These are phyloP conservation scores for Kappamyces sp. DNA, from an alignment of 192 early-diverging fungal genomes.

Conservation along the genomic window DNA sequence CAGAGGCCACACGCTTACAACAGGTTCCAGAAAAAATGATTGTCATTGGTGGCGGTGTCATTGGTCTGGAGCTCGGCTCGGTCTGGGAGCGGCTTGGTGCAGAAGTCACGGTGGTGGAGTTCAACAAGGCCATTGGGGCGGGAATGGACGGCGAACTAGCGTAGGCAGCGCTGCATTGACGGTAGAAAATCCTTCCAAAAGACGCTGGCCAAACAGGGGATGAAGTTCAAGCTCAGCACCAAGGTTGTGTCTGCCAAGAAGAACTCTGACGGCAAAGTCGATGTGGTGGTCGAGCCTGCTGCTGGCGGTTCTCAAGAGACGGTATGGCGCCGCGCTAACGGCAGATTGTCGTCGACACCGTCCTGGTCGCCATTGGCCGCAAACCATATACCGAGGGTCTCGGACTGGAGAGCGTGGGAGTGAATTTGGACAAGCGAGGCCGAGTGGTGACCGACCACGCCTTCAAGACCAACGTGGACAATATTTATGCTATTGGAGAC, in stretches of 20 bases:
- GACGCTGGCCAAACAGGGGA: slow-evolving; percentile 87
- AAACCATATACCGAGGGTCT: slow-evolving; percentile 90
- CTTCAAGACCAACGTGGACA: slow-evolving; percentile 79
- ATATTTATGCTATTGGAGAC: slow-evolving; percentile 95
- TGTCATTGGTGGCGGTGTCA: slow-evolving; percentile 98
- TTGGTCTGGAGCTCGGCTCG: slow-evolving; percentile 97
- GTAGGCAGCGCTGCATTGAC: slow-evolving; percentile 33
- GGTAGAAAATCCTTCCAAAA: slow-evolving; percentile 82
- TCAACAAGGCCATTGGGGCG: slow-evolving; percentile 83
- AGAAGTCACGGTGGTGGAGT: slow-evolving; percentile 95
- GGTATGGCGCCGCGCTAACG: slow-evolving; percentile 34
- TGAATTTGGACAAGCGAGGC: slow-evolving; percentile 80
- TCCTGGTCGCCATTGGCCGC: slow-evolving; percentile 90
- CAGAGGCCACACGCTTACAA: slow-evolving; percentile 8
- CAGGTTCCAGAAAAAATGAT: slow-evolving; percentile 93
- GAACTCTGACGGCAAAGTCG: slow-evolving; percentile 76
- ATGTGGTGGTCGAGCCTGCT: slow-evolving; percentile 85
- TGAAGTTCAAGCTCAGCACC: slow-evolving; percentile 97
- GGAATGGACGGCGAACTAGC: slow-evolving; percentile 96
- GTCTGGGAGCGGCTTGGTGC: slow-evolving; percentile 95
- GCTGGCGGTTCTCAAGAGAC: slow-evolving; percentile 56
- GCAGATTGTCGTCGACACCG: slow-evolving; percentile 82
- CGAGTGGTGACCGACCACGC: slow-evolving; percentile 79
- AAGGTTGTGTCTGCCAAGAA: slow-evolving; percentile 87
- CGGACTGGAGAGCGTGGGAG: slow-evolving; percentile 85